phyloP scores from a whole-genome alignment of 208 protist species.

The Leptomonas pyrrhocoris region DNA sequence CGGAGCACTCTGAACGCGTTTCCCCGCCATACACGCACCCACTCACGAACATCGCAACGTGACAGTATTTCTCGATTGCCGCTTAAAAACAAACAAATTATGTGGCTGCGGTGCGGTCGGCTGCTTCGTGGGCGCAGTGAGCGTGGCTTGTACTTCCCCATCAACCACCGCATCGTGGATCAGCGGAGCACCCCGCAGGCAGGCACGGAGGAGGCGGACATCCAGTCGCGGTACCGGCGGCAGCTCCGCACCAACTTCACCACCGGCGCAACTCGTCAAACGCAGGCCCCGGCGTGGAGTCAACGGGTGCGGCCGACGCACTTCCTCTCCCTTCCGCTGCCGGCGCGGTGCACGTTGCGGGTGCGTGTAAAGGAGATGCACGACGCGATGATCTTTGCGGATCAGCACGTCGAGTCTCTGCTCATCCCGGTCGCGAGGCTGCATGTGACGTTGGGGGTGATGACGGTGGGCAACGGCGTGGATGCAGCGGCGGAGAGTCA shows the following conservation, averaged over 20 bases:
- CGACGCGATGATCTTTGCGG: slow-evolving; percentile 68
- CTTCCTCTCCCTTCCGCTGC: slow-evolving; percentile 83
- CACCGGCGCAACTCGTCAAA: slow-evolving; percentile 83
- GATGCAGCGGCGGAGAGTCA: background rate
- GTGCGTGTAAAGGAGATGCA: slow-evolving; percentile 77
- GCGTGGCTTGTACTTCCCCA: slow-evolving; percentile 87
- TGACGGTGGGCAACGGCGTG: slow-evolving; percentile 41
- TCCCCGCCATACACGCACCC: too few relatives aligned
- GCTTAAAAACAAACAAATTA: too few relatives aligned
- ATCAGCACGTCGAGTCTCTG: slow-evolving; percentile 55
- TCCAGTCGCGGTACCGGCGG: slow-evolving; percentile 80
- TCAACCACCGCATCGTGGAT: slow-evolving; percentile 87
- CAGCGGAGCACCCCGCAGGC: slow-evolving; percentile 51
- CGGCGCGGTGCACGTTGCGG: slow-evolving; percentile 52
- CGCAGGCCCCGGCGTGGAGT: slow-evolving; percentile 67
- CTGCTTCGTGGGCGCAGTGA: slow-evolving; percentile 42
- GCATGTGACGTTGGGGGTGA: slow-evolving; percentile 87
- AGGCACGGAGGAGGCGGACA: slow-evolving; percentile 53
- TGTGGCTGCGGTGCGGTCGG: slow-evolving; percentile 44
- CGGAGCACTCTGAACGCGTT: too few relatives aligned
- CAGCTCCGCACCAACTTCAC: slow-evolving; percentile 78
- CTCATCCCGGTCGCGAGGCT: slow-evolving; percentile 69
- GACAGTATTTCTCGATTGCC: too few relatives aligned
- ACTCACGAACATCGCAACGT: too few relatives aligned
- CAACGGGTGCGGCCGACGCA: slow-evolving; percentile 65